Evolutionary conservation across 352 stramenopile genomes (phyloP), one percentile per base, ranked within the genome.

Genomic region (Phytophthora pinifolia): DNA sequence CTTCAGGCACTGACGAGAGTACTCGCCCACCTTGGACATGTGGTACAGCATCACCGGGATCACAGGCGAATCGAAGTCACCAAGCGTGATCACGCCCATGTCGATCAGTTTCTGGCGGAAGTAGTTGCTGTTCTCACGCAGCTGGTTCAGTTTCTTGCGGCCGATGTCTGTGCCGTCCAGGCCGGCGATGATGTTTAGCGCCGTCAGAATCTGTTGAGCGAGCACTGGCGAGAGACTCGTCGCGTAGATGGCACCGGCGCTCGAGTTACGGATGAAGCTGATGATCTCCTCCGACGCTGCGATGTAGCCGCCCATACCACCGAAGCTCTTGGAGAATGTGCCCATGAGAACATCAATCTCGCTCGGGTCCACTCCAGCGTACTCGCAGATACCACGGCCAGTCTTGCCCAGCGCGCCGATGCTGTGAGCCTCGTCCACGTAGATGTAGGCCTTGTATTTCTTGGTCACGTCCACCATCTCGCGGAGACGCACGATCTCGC

Each of bases 281-380:
- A 92, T 83, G 50, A 94, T 81, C 25, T 92, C 81, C 34, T 92
- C 69, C 2, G 76, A 89, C 0, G 77, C 92, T 0, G 96, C 97
- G 57, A 99, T 96, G 80, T 99, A 99, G 27, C 98, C 97, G 31
- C 97, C 97, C 94, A 99, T 99, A 14, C 83, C 96, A 33, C 96
- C 96, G 69, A 99, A 99, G 53, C 83, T 91, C 83, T 99, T 99
- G 10, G 95, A 99, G 70, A 99, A 99, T 15, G 98, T 99, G 15
- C 97, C 98, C 98, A 99, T 99, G 55, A 99, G 76, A 34, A 99
- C 89, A 64, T 99, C 97, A 38, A 99, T 88, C 70, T 99, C 96
- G 25, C 68, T 87, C 9, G 97, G 91, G 58, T 99, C 87, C 22
- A 99, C 96, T 13, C 91, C 91, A 20, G 71, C 83, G 63, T 98